Conservation (phyloP, 768 basidiomycete species). For the Pleurotus eryngii region DNA sequence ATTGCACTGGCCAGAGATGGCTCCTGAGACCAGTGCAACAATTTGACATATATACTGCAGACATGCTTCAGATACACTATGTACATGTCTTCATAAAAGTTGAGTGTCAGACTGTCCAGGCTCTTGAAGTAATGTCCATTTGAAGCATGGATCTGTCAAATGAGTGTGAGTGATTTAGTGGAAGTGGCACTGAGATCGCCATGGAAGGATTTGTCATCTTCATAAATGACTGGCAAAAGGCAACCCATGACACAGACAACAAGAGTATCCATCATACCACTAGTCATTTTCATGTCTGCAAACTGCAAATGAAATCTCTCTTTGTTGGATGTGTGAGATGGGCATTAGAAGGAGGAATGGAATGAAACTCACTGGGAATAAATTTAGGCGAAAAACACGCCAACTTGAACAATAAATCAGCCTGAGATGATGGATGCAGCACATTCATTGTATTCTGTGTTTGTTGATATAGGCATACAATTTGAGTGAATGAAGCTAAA, state of each 20-base stretch:
- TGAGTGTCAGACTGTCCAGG: background rate
- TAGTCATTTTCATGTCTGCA: background rate
- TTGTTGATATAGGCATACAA: background rate
- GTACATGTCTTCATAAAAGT: background rate
- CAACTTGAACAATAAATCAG: background rate
- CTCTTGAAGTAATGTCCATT: background rate
- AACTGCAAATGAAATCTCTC: background rate
- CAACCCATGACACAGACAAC: background rate
- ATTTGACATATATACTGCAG: background rate
- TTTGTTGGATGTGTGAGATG: background rate
- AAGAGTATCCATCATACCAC: background rate
- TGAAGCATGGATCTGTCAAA: background rate
- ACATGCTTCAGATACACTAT: background rate
- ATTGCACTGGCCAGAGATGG: no score
- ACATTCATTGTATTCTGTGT: background rate
- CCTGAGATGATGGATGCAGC: background rate
- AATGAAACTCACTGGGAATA: background rate
- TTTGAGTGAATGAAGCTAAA: background rate
- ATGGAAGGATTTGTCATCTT: background rate
- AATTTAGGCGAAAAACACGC: no score
- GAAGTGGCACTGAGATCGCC: background rate
- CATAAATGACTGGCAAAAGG: background rate
- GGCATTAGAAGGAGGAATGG: background rate
- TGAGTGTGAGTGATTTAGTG: background rate
- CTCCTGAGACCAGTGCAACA: background rate